phyloP scores from a whole-genome alignment of 805 yeast species.

The Barnettozyma pratensis region DNA sequence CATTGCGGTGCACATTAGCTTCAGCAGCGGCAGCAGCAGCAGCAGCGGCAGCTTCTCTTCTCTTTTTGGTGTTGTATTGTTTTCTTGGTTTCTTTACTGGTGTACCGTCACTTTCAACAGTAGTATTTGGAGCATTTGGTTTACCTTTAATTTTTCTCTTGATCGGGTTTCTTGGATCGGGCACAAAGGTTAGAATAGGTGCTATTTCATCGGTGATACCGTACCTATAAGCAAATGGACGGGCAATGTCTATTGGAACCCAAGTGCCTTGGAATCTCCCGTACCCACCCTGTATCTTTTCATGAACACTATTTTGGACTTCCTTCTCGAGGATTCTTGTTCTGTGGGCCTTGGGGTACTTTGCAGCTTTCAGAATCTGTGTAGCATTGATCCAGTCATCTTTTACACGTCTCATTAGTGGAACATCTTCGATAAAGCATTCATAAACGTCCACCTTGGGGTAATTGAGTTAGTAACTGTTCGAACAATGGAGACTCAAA shows the following conservation, averaged over 20 bases:
- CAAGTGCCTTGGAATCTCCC: slow-evolving; percentile 85
- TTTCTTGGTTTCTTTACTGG: slow-evolving; percentile 21
- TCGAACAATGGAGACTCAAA: no score
- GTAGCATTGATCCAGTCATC: slow-evolving; percentile 96
- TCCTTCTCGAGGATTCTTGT: slow-evolving; percentile 73
- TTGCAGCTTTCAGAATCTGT: slow-evolving; percentile 73
- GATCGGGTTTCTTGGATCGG: slow-evolving; percentile 41
- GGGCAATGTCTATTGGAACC: slow-evolving; percentile 69
- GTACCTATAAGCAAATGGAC: slow-evolving; percentile 47
- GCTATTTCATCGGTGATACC: slow-evolving; percentile 46
- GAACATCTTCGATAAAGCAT: slow-evolving; percentile 22
- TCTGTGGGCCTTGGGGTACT: slow-evolving; percentile 73
- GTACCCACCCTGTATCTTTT: slow-evolving; percentile 81
- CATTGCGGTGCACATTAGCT: neutral
- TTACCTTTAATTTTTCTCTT: slow-evolving; percentile 32
- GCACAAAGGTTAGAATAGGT: slow-evolving; percentile 49
- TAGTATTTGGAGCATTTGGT: slow-evolving; percentile 4
- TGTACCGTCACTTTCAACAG: slow-evolving; percentile 10
- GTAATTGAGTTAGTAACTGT: slow-evolving; percentile 1
- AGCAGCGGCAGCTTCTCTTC: slow-evolving; percentile 24
- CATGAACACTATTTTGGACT: slow-evolving; percentile 62
- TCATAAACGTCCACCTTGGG: slow-evolving; percentile 25
- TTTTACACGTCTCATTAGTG: slow-evolving; percentile 74
- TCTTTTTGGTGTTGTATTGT: slow-evolving; percentile 20
- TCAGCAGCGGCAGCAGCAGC: slow-evolving; percentile 13